phyloP scores from a whole-genome alignment of 1,284 basidiomycete species.

The Neolentinus lepideus region DNA sequence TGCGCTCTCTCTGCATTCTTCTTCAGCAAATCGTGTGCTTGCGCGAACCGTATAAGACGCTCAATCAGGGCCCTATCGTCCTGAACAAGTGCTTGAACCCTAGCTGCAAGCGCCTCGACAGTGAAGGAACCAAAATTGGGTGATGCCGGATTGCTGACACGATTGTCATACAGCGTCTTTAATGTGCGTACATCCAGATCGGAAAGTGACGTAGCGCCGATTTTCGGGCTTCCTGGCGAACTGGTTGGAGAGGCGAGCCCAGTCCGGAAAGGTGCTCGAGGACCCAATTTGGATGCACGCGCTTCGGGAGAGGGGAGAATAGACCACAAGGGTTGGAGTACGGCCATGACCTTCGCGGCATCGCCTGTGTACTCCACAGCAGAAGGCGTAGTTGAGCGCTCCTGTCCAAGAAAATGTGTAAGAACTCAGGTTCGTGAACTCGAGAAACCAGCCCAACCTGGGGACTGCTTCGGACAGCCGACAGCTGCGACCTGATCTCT shows the following conservation, averaged over 20 bases:
- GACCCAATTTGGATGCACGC: conserved; percentile 58
- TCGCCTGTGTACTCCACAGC: conserved; percentile 42
- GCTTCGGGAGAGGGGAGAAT: conserved; percentile 74
- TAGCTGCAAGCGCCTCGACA: conserved; percentile 65
- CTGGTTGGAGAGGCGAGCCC: conserved; percentile 30
- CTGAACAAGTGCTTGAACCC: conserved; percentile 70
- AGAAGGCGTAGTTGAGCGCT: conserved; percentile 17
- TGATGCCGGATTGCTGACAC: conserved; percentile 26
- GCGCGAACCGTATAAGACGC: conserved; percentile 73
- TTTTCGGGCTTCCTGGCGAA: conserved; percentile 30
- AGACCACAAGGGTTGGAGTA: conserved; percentile 72
- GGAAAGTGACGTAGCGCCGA: conserved; percentile 46
- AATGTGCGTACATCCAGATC: conserved; percentile 76
- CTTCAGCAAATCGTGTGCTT: conserved; percentile 83
- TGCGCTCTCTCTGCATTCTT: conserved; percentile 86
- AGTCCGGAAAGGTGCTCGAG: conserved; percentile 37
- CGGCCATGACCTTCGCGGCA: conserved; percentile 47
- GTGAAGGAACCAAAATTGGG: conserved; percentile 42
- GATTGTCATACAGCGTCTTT: conserved; percentile 61
- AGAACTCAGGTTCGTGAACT: background rate
- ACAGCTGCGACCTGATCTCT: conserved; percentile 35
- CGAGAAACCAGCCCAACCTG: background rate
- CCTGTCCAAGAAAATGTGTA: conserved; percentile 9
- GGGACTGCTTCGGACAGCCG: background rate
- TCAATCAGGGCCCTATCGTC: conserved; percentile 82